These are phyloP conservation scores for Corniculantispora saksenae DNA, from an alignment of 2,329 filamentous ascomycete species.

Conservation along the genomic window DNA sequence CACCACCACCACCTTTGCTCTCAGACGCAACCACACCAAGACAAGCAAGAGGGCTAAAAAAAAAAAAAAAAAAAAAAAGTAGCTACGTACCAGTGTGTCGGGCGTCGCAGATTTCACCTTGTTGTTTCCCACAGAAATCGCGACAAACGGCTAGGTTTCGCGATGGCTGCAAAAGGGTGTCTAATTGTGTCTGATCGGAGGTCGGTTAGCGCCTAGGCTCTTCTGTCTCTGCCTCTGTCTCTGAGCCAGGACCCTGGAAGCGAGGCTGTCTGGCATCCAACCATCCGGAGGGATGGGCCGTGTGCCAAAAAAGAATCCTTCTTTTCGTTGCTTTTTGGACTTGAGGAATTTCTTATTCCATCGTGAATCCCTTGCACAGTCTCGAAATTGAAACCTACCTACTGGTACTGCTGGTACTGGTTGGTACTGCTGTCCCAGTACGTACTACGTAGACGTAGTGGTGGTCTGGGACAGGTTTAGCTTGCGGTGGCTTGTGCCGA, in stretches of 20 bases:
- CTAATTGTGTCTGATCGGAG: constrained; percentile 14
- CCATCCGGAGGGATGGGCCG: too few species aligned
- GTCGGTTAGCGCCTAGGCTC: background rate
- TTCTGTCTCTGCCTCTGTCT: constrained; percentile 4
- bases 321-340: background rate
- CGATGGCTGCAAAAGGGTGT: background rate
- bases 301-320: background rate
- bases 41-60: background rate
- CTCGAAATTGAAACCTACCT: too few species aligned
- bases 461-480: background rate
- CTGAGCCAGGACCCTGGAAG: background rate
- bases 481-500: background rate
- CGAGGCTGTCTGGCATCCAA: background rate
- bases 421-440: too few species aligned
- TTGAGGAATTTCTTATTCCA: background rate
- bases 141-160: background rate
- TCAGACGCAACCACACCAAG: too few species aligned
- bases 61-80: background rate
- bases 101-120: too few species aligned
- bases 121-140: too few species aligned
- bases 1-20: too few species aligned
- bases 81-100: constrained; percentile 1
- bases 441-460: too few species aligned
- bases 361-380: background rate
- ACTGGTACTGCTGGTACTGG: too few species aligned